These are phyloP conservation scores for Cryptosporidium xiaoi DNA, from an alignment of 169 alveolate genomes.

Conservation along the genomic window DNA sequence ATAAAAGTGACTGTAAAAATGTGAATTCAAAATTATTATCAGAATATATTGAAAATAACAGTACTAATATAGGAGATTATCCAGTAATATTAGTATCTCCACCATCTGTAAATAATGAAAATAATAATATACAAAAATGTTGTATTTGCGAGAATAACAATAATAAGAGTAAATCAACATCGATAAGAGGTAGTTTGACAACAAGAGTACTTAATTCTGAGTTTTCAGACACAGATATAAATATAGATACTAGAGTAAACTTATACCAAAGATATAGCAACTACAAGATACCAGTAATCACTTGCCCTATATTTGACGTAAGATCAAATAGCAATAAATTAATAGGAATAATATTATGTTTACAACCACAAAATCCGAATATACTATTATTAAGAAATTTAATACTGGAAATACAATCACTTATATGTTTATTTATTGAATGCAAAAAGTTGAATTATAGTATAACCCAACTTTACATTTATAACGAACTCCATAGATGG, in stretches of 20 bases:
- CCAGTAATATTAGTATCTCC: slow-evolving; percentile 72
- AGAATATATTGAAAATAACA: neutral
- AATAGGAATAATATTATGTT: slow-evolving; percentile 41
- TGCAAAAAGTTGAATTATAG: slow-evolving; percentile 9
- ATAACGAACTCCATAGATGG: slow-evolving; percentile 50
- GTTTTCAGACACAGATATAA: slow-evolving; percentile 42
- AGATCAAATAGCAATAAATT: neutral
- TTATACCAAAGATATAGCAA: slow-evolving; percentile 63
- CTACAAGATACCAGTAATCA: slow-evolving; percentile 37
- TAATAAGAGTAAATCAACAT: neutral
- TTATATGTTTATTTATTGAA: slow-evolving; percentile 35
- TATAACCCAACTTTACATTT: neutral
- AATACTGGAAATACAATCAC: slow-evolving; percentile 31
- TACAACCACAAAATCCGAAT: slow-evolving; percentile 74
- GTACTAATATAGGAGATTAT: slow-evolving; percentile 27
- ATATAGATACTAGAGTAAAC: neutral
- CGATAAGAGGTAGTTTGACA: no score
- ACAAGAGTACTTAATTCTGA: neutral
- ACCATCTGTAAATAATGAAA: slow-evolving; percentile 22
- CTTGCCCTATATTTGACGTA: slow-evolving; percentile 53
- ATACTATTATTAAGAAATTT: slow-evolving; percentile 34
- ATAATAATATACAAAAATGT: slow-evolving; percentile 1
- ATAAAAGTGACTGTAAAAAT: neutral
- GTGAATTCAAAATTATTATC: neutral
- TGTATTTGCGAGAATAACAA: slow-evolving; percentile 62